Conservation (phyloP, 2,329 filamentous ascomycete genomes). For the Diaporthe vexans region DNA sequence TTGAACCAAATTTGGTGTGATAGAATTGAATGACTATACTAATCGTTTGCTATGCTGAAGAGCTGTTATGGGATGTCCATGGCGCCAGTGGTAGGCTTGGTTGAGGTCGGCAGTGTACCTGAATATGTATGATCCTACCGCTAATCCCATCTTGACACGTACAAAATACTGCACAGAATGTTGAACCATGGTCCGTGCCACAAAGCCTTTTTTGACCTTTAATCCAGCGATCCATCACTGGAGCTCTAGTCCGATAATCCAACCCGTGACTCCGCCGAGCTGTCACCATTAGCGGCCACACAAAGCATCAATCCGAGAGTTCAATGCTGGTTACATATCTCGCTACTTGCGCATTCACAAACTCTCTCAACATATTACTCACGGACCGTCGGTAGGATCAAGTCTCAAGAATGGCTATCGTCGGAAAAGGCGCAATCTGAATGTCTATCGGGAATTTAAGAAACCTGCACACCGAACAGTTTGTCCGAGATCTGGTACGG, state of each 20-base stretch:
- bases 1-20: too few species aligned
- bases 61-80: not conserved
- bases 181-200: not conserved
- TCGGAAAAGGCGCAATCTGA: not conserved
- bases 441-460: not conserved
- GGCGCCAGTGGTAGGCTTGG: not conserved
- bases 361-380: not conserved
- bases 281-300: not conserved
- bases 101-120: not conserved
- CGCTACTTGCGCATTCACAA: not conserved
- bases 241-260: too few species aligned
- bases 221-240: too few species aligned
- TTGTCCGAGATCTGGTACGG: not conserved
- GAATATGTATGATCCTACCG: not conserved
- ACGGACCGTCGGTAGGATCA: not conserved
- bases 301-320: not conserved
- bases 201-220: not conserved
- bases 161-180: not conserved
- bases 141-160: not conserved
- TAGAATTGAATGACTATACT: not conserved
- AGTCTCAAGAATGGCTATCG: not conserved
- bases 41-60: not conserved
- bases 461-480: slow-evolving; percentile 11
- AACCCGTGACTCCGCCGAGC: not conserved
- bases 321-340: not conserved